These are phyloP conservation scores for Parastagonospora avenae DNA, from an alignment of 2,329 filamentous ascomycete species.

Conservation along the genomic window DNA sequence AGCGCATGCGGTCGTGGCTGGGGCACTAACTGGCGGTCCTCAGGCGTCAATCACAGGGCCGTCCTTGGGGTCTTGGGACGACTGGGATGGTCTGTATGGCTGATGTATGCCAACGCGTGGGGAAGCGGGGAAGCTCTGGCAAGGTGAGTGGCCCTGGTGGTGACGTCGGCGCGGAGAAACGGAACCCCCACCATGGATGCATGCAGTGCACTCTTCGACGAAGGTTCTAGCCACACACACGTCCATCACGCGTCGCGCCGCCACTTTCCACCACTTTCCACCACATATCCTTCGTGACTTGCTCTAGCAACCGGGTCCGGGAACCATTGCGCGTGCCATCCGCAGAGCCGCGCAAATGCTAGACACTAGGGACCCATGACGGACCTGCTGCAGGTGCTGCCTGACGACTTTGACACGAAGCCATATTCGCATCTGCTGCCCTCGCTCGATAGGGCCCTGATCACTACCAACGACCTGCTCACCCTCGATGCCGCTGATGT, in stretches of 20 bases:
- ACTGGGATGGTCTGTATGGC: conserved; percentile 12
- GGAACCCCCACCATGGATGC: conserved; percentile 12
- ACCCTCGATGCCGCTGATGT: conserved; percentile 82
- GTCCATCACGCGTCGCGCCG: conserved; percentile 8
- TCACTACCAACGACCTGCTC: conserved; percentile 84
- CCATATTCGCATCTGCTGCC: conserved; percentile 77
- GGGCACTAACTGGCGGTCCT: conserved; percentile 8
- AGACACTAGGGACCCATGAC: conserved; percentile 63
- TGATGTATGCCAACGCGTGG: conserved; percentile 23
- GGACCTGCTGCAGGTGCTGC: conserved; percentile 82
- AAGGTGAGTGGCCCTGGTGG: conserved; percentile 2
- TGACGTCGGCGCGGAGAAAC: conserved; percentile 31
- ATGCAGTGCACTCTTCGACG: not conserved
- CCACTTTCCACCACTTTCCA: not conserved
- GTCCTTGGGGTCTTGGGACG: conserved; percentile 3
- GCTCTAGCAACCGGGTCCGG: not conserved
- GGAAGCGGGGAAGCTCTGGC: conserved; percentile 18
- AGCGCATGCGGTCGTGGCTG: conserved; percentile 24
- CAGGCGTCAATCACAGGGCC: conserved; percentile 11
- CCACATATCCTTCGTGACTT: not conserved
- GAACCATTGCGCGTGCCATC: conserved; percentile 27
- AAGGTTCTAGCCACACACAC: not conserved
- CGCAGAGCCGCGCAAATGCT: conserved; percentile 43
- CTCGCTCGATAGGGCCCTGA: conserved; percentile 74
- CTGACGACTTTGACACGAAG: conserved; percentile 70